Percentiles rank a stretch among this genome's conserved stretches.
phyloP scores from a whole-genome alignment of 306 rosid species.

The Trichosanthes truncata region DNA sequence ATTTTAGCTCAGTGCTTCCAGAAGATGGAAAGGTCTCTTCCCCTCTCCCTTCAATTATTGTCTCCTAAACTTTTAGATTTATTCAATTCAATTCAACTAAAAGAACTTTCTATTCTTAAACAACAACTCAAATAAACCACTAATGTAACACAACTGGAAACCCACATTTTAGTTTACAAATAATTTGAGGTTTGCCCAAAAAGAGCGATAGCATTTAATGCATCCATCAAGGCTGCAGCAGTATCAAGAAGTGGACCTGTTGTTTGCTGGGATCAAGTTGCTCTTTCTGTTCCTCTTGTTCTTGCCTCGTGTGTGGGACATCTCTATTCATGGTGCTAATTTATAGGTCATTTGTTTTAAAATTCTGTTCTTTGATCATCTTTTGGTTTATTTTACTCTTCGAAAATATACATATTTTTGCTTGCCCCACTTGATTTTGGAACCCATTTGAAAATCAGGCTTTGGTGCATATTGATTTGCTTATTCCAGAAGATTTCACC shows the following conservation, averaged over 20 bases:
- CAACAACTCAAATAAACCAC: background rate
- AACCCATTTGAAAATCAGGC: background rate
- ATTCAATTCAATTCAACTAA: background rate
- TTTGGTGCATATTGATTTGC: background rate
- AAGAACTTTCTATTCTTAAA: constrained; percentile 2
- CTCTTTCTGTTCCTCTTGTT: background rate
- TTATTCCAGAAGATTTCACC: background rate
- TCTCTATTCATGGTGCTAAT: background rate
- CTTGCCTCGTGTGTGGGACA: constrained; percentile 2
- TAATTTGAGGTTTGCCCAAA: background rate
- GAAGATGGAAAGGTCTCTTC: background rate
- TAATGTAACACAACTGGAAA: background rate
- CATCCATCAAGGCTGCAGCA: constrained; percentile 1
- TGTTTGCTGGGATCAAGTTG: background rate
- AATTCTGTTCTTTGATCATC: background rate
- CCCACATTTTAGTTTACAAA: background rate
- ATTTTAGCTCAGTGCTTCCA: background rate
- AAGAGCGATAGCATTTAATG: constrained; percentile 2
- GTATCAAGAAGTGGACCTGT: background rate
- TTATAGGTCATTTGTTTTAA: background rate
- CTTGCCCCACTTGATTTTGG: background rate
- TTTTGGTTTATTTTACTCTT: background rate
- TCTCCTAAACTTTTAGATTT: background rate
- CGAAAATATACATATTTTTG: background rate
- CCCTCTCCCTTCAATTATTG: constrained; percentile 2